phyloP scores from a whole-genome alignment of 805 yeast genomes.

The Candida wancherniae region DNA sequence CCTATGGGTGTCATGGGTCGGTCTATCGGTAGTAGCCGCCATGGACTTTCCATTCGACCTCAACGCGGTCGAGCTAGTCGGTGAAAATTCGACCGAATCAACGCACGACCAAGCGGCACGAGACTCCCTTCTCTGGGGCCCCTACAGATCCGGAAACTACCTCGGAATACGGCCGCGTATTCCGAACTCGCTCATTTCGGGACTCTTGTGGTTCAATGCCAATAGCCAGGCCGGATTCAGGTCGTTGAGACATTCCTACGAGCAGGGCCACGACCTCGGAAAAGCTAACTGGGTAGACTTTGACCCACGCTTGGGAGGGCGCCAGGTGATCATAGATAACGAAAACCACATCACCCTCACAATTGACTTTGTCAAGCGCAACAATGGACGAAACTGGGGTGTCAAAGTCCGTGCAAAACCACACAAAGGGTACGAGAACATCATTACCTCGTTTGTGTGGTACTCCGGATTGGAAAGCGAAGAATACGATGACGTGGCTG shows the following conservation, averaged over 20 bases:
- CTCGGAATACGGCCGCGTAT: slow-evolving; percentile 80
- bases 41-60: slow-evolving; percentile 12
- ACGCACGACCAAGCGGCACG: slow-evolving; percentile 15
- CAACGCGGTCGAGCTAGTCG: slow-evolving; percentile 5
- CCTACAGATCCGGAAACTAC: slow-evolving; percentile 82
- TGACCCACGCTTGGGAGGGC: slow-evolving; percentile 87
- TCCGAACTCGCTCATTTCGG: slow-evolving; percentile 71
- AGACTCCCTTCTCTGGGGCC: slow-evolving; percentile 67
- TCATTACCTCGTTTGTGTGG: slow-evolving; percentile 63
- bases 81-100: slow-evolving; percentile 7
- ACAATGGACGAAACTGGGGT: slow-evolving; percentile 76
- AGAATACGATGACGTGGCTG: slow-evolving; percentile 18
- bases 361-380: slow-evolving; percentile 71
- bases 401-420: slow-evolving; percentile 66
- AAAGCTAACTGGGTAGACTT: slow-evolving; percentile 83
- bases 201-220: slow-evolving; percentile 83
- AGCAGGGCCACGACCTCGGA: slow-evolving; percentile 62
- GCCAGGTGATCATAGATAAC: slow-evolving; percentile 65
- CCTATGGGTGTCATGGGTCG: slow-evolving; percentile 4
- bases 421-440: slow-evolving; percentile 40
- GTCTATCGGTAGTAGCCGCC: background rate
- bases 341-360: slow-evolving; percentile 58
- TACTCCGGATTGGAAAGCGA: slow-evolving; percentile 66
- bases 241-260: slow-evolving; percentile 67
- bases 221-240: slow-evolving; percentile 51